These are phyloP conservation scores for Eucalyptus lansdowneana DNA, from an alignment of 345 rosid species.

Conservation along the genomic window DNA sequence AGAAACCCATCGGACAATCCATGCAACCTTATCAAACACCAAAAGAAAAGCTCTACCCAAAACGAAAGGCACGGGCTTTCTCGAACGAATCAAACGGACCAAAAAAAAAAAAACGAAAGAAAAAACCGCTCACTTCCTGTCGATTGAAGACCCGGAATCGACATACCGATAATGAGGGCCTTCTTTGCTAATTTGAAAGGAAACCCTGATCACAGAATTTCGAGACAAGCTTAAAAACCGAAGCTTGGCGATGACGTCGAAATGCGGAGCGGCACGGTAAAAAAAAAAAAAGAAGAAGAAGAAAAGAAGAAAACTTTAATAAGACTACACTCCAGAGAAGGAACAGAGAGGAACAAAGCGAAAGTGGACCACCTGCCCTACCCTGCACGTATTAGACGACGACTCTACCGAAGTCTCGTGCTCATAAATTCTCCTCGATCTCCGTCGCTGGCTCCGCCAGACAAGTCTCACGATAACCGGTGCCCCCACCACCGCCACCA, in stretches of 20 bases:
- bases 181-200: not conserved
- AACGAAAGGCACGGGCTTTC: not conserved
- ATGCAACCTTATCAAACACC: not conserved
- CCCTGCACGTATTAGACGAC: slow-evolving; percentile 9
- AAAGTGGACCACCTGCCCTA: slow-evolving; percentile 20
- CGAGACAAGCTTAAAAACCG: not conserved
- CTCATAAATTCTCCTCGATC: slow-evolving; percentile 47
- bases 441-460: slow-evolving; percentile 11
- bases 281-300: not conserved
- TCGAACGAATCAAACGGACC: not conserved
- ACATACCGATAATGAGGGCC: not conserved
- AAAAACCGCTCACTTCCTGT: not conserved
- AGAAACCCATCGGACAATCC: not conserved
- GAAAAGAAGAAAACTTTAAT: not conserved
- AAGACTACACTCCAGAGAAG: not conserved
- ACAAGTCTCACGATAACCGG: slow-evolving; percentile 17
- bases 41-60: not conserved
- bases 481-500: slow-evolving; percentile 1
- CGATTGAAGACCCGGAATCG: not conserved
- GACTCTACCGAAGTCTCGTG: slow-evolving; percentile 49
- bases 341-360: not conserved
- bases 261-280: not conserved
- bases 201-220: not conserved
- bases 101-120: not conserved
- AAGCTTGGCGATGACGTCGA: not conserved